Evolutionary conservation across 768 basidiomycete species (phyloP).

Genomic region (Termitomyces sp.): DNA sequence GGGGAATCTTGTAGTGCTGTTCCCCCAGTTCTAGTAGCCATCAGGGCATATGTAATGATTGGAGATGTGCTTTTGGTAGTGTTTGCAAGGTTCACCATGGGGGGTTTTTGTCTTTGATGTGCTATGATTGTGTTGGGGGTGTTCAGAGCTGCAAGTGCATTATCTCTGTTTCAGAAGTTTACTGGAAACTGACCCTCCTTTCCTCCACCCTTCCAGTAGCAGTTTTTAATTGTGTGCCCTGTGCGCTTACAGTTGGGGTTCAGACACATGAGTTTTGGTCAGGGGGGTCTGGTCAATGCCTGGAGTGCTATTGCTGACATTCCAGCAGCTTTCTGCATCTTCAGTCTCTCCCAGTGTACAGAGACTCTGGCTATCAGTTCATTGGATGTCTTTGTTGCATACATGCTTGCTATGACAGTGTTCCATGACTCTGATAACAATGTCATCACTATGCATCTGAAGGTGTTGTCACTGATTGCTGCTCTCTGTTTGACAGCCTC

Average conservation of each 20-base stretch:
- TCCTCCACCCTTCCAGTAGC: neutral
- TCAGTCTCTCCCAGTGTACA: neutral
- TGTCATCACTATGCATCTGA: neutral
- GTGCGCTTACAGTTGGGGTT: too few relatives aligned
- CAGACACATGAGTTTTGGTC: too few relatives aligned
- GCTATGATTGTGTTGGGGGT: neutral
- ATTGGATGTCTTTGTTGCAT: neutral
- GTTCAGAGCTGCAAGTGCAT: neutral
- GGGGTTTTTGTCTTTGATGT: too few relatives aligned
- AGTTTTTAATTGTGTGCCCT: too few relatives aligned
- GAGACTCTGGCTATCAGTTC: neutral
- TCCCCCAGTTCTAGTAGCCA: too few relatives aligned
- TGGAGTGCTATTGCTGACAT: neutral
- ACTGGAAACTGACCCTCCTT: neutral
- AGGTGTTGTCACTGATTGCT: neutral
- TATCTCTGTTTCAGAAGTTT: neutral
- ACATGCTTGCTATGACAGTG: neutral
- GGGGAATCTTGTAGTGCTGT: neutral
- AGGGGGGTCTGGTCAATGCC: neutral
- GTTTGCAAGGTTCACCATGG: too few relatives aligned
- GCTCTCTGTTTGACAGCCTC: neutral
- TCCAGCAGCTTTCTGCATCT: neutral
- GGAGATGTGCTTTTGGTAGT: too few relatives aligned
- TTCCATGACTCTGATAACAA: neutral
- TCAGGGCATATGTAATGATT: too few relatives aligned